These are phyloP conservation scores for Fraxinus excelsior DNA, from an alignment of 257 asterid genomes.

Conservation along the genomic window DNA sequence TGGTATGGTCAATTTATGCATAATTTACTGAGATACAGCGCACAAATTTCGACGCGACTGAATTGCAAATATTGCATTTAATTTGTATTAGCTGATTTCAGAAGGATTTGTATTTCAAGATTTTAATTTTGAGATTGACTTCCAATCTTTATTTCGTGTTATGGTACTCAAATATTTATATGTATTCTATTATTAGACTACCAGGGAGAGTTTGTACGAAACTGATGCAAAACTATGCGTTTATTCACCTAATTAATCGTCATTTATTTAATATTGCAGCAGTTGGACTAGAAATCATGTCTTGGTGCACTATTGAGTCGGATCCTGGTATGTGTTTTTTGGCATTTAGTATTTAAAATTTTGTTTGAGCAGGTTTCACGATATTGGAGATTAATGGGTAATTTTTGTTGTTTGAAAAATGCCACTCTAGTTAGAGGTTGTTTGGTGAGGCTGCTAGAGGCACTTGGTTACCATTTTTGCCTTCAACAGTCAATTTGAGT, in stretches of 20 bases:
- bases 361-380: conserved; percentile 5
- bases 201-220: conserved; percentile 11
- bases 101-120: not conserved
- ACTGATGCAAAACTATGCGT: not conserved
- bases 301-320: conserved; percentile 99
- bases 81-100: conserved; percentile 11
- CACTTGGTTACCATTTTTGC: not conserved
- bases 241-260: conserved; percentile 25
- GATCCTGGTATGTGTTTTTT: conserved; percentile 77
- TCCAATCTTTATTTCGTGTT: not conserved
- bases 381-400: not conserved
- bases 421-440: not conserved
- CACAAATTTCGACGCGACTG: conserved; percentile 20
- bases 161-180: not conserved
- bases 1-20: conserved; percentile 18
- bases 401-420: not conserved
- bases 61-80: conserved; percentile 5
- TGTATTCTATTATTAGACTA: not conserved
- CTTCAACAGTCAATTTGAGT: not conserved
- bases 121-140: not conserved
- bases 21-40: not conserved
- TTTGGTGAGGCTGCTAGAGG: not conserved
- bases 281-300: conserved; percentile 52
- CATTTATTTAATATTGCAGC: conserved; percentile 35
- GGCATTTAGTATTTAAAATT: conserved; percentile 1